Evolutionary conservation across 176 grass and related monocot genomes (phyloP).

Genomic region (Oryza longistaminata): DNA sequence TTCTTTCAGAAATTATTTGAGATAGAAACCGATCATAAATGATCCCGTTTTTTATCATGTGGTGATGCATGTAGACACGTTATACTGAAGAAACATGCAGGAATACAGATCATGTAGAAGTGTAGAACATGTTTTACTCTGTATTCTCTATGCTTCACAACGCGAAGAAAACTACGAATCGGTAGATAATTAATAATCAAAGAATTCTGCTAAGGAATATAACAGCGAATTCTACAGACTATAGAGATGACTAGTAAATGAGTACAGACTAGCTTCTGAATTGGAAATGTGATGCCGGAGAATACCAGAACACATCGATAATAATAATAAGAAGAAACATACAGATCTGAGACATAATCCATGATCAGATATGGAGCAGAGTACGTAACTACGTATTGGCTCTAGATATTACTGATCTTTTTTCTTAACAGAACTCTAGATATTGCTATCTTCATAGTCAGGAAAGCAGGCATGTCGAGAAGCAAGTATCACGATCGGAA

Average conservation of each 20-base stretch:
- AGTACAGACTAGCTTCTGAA: not conserved
- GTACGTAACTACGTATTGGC: not conserved
- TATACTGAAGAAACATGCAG: conserved; percentile 20
- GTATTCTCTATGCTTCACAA: not conserved
- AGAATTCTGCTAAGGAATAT: not conserved
- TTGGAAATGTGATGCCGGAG: not conserved
- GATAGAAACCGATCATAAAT: not conserved
- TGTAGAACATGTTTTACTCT: not conserved
- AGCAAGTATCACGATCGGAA: not conserved
- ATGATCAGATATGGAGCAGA: not conserved
- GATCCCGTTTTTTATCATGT: not conserved
- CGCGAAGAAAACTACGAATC: not conserved
- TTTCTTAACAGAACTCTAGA: not conserved
- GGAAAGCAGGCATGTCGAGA: not conserved
- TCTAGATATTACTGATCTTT: not conserved
- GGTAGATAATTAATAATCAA: not conserved
- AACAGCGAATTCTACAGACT: not conserved
- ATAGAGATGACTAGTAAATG: not conserved
- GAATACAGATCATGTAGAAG: not conserved
- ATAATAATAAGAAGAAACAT: not conserved
- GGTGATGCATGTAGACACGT: conserved; percentile 27
- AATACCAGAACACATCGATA: not conserved
- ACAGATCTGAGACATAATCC: too few species aligned
- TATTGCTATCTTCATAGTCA: not conserved
- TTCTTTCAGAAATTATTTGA: not conserved